Percentiles rank a stretch among this genome's conserved stretches.
phyloP scores from a whole-genome alignment of 2,329 filamentous ascomycete genomes.

The Sporothrix sp. region DNA sequence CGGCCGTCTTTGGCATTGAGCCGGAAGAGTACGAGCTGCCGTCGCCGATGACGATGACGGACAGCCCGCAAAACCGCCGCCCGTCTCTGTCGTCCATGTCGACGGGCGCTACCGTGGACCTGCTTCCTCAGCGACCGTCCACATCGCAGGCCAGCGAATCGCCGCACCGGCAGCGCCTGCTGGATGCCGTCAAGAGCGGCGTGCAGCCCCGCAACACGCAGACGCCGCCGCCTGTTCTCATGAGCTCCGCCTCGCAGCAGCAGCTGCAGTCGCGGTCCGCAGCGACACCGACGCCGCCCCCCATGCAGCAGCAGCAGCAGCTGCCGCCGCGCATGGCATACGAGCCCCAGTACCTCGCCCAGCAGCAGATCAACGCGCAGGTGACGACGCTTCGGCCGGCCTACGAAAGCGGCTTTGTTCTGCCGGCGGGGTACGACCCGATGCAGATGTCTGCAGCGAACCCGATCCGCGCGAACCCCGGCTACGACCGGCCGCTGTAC shows the following conservation, averaged over 20 bases:
- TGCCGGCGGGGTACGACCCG: conserved; percentile 28
- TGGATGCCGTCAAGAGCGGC: conserved; percentile 28
- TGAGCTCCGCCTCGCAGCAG: conserved; percentile 10
- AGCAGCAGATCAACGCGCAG: conserved; percentile 26
- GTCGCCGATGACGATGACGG: conserved; percentile 31
- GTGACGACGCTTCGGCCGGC: conserved; percentile 30
- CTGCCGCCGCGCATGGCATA: conserved; percentile 26
- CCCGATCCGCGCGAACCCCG: conserved; percentile 22
- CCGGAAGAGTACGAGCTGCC: conserved; percentile 55
- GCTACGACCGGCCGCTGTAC: conserved; percentile 31
- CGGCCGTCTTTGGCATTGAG: conserved; percentile 68
- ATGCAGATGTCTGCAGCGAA: conserved; percentile 22
- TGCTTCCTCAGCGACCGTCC: conserved; percentile 36
- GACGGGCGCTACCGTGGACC: conserved; percentile 11
- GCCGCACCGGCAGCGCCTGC: conserved; percentile 41
- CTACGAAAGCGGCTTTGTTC: conserved; percentile 35
- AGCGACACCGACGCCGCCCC: conserved; percentile 37
- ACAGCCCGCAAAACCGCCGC: conserved; percentile 21
- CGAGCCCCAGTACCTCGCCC: conserved; percentile 34
- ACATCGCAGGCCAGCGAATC: conserved; percentile 41
- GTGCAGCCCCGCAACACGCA: conserved; percentile 31
- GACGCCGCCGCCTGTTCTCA: conserved; percentile 36
- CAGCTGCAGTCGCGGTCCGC: conserved; percentile 20
- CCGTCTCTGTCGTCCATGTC: conserved; percentile 19
- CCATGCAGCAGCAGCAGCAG: conserved; percentile 14